Base-by-base conservation (phyloP, 2,329 filamentous ascomycete species). In the Epichloe brachyelytri region DNA sequence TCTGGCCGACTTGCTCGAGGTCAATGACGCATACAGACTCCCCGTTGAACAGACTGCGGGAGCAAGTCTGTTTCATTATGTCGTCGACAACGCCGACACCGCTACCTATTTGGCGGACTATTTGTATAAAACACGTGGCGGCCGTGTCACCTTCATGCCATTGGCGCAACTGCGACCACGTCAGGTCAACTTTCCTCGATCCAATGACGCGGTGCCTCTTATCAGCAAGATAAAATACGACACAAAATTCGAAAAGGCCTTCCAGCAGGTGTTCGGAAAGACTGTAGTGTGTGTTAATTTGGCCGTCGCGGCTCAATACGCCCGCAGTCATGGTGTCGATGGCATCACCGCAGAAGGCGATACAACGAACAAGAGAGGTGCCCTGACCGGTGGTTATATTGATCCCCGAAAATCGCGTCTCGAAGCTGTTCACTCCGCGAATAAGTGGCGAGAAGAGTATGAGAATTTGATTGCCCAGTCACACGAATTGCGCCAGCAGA, bases 291-390 rank as follows among this genome's bases (percentile, higher is more conserved):
- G 93, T 58, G 90, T 91, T 3, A 95, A 88, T 58, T 72, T 98
- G 55, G 80, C 86, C 46, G 80, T 95, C 53, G 93, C 90, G 46
- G 81, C 86, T 12, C 89, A 96, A 62, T 96, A 96, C 64, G 88
- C 93, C 20, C 82, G 91, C 61, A 95, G 86, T 60, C 91, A 97
- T 61, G 86, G 86, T 17, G 83, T 97, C 22, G 89, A 89, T 60
- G 90, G 88, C 36, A 95, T 98, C 57, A 98, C 93, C 0, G 86
- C 88, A 3, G 90, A 97, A 52, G 93, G 93, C 66, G 91, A 97
- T 67, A 88, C 88, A 34, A 90, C 89, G 1, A 94, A 96, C 69
- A 95, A 94, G 71, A 86, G 91, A 59, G 93, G 93, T 68, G 91
- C 90, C 14, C 81, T 98, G 72, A 96, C 89, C 46, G 93, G 93